phyloP scores from a whole-genome alignment of 495 filamentous ascomycete species.

The Hypoxylon lenormandii region DNA sequence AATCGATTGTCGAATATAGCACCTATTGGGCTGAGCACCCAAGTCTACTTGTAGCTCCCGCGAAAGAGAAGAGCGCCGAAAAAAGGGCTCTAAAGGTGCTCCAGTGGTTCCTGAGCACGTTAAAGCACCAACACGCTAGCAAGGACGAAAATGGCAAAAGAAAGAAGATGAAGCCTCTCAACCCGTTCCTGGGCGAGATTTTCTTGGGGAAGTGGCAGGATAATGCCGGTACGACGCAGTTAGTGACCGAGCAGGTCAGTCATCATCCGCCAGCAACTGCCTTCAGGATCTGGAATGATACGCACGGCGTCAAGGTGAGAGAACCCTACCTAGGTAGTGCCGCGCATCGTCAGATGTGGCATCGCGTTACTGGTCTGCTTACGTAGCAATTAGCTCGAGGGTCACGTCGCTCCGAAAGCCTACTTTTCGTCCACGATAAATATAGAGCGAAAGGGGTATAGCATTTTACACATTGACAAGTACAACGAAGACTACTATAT shows the following conservation, averaged over 20 bases:
- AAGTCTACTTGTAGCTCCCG: constrained; percentile 78
- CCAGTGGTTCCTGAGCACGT: constrained; percentile 87
- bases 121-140: constrained; percentile 84
- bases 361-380: neutral
- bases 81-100: constrained; percentile 82
- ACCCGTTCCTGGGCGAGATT: constrained; percentile 88
- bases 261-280: constrained; percentile 91
- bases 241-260: constrained; percentile 65
- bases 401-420: constrained; percentile 87
- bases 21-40: constrained; percentile 91
- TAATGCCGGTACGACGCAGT: constrained; percentile 72
- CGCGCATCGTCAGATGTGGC: neutral
- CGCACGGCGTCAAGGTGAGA: constrained; percentile 72
- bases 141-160: constrained; percentile 83
- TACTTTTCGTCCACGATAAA: constrained; percentile 83
- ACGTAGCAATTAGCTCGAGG: constrained; percentile 68
- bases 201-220: constrained; percentile 89
- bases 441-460: constrained; percentile 86
- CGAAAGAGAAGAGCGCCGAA: constrained; percentile 73
- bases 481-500: constrained; percentile 77
- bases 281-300: constrained; percentile 81
- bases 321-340: neutral
- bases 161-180: constrained; percentile 84
- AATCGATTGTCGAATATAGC: constrained; percentile 83
- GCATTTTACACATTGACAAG: constrained; percentile 72